Conservation (phyloP, 352 stramenopile genomes). For the Phytophthora podocarpi region DNA sequence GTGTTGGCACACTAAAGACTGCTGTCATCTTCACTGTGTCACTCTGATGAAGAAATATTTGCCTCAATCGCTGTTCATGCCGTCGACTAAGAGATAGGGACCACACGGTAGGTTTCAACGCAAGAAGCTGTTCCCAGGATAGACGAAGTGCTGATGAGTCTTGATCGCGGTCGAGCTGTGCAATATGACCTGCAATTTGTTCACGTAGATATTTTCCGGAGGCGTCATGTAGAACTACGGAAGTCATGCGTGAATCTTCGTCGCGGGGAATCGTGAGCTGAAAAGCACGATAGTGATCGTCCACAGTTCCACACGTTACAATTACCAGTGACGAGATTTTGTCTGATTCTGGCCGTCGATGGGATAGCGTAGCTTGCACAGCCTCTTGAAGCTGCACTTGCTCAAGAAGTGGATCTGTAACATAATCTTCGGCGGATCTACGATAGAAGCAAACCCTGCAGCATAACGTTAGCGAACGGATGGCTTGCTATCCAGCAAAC, state of each 20-base stretch:
- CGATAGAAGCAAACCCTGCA: conserved; percentile 26
- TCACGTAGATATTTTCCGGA: conserved; percentile 6
- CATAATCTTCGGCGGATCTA: neutral
- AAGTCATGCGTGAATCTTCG: conserved; percentile 1
- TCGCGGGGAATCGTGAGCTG: conserved; percentile 11
- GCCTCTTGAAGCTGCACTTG: conserved; percentile 11
- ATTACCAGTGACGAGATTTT: conserved; percentile 17
- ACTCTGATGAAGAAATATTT: conserved; percentile 10
- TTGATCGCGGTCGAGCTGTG: conserved; percentile 13
- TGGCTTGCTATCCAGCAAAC: neutral
- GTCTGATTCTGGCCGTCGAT: neutral
- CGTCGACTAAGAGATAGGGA: conserved; percentile 23
- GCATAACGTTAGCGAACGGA: neutral
- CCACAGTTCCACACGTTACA: conserved; percentile 31
- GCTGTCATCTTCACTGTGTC: conserved; percentile 4
- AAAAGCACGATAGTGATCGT: conserved; percentile 41
- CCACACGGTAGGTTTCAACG: conserved; percentile 33
- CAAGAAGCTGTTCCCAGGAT: conserved; percentile 34
- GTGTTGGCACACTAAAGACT: conserved; percentile 24
- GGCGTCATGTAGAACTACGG: conserved; percentile 10
- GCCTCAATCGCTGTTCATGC: conserved; percentile 14
- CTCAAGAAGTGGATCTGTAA: neutral
- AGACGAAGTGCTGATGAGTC: conserved; percentile 9
- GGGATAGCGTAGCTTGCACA: neutral
- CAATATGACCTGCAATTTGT: neutral